Base-by-base conservation (phyloP, 306 rosid genomes). In the Erythrophleum fordii region DNA sequence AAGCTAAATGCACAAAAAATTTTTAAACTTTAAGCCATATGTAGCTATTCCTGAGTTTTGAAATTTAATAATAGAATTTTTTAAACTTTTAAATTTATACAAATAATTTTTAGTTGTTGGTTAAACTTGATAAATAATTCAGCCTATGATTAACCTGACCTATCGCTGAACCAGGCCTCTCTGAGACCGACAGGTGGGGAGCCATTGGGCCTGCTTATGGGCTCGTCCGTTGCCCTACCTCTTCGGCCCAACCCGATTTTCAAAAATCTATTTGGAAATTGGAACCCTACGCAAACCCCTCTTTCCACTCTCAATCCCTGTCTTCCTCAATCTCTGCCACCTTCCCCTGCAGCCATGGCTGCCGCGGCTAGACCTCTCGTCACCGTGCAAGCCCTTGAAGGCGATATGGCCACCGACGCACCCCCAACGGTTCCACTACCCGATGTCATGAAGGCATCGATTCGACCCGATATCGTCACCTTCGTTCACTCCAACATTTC, bases 381-480 rank as follows among this genome's bases (percentile, higher is more conserved):
- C 75, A 80, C 89, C 29, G 88, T 89, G 53, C 91, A 87, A 48
- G 5, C 76, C 68, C 80, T 89, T 11, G 93, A 87, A 9, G 93
- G 93, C 35, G 93, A 89, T 85, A 87, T 85, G 89, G 86, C 86
- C 58, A 89, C 89, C 55, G 89, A 89, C 55, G 14, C 86, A 12
- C 8, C 72, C 12, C 70, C 66, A 5, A 69, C 85, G 8, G 80
- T 89, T 1, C 69, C 77, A 10, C 11, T 89, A 0, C 92, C 92
- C 0, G 90, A 89, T 55, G 90, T 89, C 2, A 86, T 89, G 90
- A 86, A 84, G 73, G 87, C 88, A 5, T 49, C 90, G 1, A 84
- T 89, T 55, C 82, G 92, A 7, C 90, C 70, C 45, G 70, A 65
- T 16, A 35, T 65, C 13, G 70, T 65, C 16, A 65, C 44, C 14